These are phyloP conservation scores for Suhomyces tanzawaensis DNA, from an alignment of 805 yeast genomes.

Conservation along the genomic window DNA sequence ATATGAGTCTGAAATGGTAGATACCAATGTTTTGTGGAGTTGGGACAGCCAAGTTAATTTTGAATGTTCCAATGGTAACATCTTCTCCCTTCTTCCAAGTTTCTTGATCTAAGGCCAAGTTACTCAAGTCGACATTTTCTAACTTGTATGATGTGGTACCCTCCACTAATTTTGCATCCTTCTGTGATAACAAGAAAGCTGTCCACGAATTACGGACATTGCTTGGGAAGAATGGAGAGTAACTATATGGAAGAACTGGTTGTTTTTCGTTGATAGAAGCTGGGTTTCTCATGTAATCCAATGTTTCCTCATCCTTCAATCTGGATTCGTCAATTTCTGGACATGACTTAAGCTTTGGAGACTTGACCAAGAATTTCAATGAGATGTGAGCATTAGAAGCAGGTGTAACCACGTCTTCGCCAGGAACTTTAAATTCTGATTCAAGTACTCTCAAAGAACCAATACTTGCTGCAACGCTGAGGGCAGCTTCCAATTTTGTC, in stretches of 20 bases:
- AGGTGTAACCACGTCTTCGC: constrained; percentile 69
- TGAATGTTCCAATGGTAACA: constrained; percentile 65
- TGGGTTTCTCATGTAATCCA: constrained; percentile 73
- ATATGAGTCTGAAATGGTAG: constrained; percentile 63
- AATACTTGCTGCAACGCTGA: constrained; percentile 57
- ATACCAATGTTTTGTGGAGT: constrained; percentile 73
- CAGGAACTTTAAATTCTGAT: constrained; percentile 81
- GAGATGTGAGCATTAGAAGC: constrained; percentile 68
- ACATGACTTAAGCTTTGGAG: constrained; percentile 64
- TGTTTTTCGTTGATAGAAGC: constrained; percentile 60
- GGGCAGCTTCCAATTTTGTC: constrained; percentile 44
- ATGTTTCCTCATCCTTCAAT: constrained; percentile 55
- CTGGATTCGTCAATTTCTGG: constrained; percentile 43
- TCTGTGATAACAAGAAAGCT: constrained; percentile 66
- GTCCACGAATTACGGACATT: constrained; percentile 54
- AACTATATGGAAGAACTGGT: constrained; percentile 65
- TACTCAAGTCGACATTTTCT: constrained; percentile 51
- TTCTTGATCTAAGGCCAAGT: constrained; percentile 52
- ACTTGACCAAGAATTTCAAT: constrained; percentile 70
- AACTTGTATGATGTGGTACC: constrained; percentile 50
- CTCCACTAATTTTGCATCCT: constrained; percentile 78
- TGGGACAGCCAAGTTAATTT: constrained; percentile 68
- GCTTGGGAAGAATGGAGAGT: constrained; percentile 76
- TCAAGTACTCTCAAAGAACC: constrained; percentile 68
- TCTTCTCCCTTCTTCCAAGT: constrained; percentile 43